Conservation (phyloP, 1,139 yeast genomes). For the Geotrichum siamense region DNA sequence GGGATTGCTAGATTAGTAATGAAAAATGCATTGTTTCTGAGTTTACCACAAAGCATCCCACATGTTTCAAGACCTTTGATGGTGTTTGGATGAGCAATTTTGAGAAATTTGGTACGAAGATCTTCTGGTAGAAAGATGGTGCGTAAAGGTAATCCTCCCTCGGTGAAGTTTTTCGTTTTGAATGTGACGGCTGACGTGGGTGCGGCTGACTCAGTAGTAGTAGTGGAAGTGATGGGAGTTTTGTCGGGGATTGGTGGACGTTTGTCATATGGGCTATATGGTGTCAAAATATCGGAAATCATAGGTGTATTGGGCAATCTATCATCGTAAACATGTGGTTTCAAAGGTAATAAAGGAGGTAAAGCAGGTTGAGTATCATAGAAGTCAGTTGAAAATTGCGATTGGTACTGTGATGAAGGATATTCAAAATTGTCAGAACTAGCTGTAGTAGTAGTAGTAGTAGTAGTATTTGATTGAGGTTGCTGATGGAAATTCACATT, state of each 20-base stretch:
- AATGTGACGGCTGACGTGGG: slow-evolving; percentile 33
- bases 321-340: too few relatives aligned
- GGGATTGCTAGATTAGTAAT: slow-evolving; percentile 53
- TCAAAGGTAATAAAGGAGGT: slow-evolving; percentile 17
- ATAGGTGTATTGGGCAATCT: too few relatives aligned
- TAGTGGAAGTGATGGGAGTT: slow-evolving; percentile 15
- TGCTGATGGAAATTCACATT: not conserved
- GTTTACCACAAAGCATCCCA: slow-evolving; percentile 53
- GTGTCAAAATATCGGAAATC: slow-evolving; percentile 8
- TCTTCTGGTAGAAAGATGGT: slow-evolving; percentile 44
- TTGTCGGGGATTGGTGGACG: slow-evolving; percentile 17
- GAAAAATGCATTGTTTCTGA: slow-evolving; percentile 51
- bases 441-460: not conserved
- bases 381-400: slow-evolving; percentile 4
- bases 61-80: slow-evolving; percentile 49
- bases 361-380: not conserved
- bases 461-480: not conserved
- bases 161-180: slow-evolving; percentile 40
- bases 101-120: slow-evolving; percentile 39
- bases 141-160: slow-evolving; percentile 47
- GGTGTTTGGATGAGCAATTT: slow-evolving; percentile 44
- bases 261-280: slow-evolving; percentile 1
- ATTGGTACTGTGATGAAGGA: slow-evolving; percentile 14
- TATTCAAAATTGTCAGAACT: slow-evolving; percentile 11
- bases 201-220: slow-evolving; percentile 22